These are phyloP conservation scores for Vigna trinervia DNA, from an alignment of 306 rosid species.

Conservation along the genomic window DNA sequence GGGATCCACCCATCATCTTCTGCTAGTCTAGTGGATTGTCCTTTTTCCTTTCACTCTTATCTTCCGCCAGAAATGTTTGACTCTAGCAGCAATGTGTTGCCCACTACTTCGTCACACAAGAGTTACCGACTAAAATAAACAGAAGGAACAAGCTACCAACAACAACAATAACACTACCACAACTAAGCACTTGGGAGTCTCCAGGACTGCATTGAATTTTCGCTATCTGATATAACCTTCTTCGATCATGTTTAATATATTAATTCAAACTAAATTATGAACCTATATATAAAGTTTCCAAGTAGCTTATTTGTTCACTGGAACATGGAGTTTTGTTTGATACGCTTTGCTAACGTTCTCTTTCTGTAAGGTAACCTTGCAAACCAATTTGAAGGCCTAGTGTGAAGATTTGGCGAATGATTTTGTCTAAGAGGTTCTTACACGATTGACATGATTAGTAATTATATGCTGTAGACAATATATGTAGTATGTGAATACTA, in stretches of 20 bases:
- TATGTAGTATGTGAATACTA: too few species aligned
- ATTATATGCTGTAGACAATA: too few species aligned
- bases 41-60: not conserved
- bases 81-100: not conserved
- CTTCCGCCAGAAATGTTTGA: slow-evolving; percentile 9
- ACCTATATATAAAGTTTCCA: not conserved
- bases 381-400: too few species aligned
- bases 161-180: not conserved
- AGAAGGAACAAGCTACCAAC: not conserved
- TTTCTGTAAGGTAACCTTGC: too few species aligned
- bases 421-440: too few species aligned
- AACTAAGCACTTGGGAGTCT: too few species aligned
- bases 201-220: not conserved
- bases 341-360: too few species aligned
- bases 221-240: not conserved
- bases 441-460: too few species aligned
- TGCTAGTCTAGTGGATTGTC: slow-evolving; percentile 55
- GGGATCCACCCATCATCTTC: slow-evolving; percentile 61
- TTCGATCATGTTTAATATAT: not conserved
- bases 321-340: not conserved
- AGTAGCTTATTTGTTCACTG: not conserved
- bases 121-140: not conserved
- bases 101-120: slow-evolving; percentile 16
- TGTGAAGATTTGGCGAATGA: too few species aligned
- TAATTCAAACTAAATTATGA: not conserved